These are phyloP conservation scores for Cutaneotrichosporon cavernicola DNA, from an alignment of 1,284 basidiomycete species.

Conservation along the genomic window DNA sequence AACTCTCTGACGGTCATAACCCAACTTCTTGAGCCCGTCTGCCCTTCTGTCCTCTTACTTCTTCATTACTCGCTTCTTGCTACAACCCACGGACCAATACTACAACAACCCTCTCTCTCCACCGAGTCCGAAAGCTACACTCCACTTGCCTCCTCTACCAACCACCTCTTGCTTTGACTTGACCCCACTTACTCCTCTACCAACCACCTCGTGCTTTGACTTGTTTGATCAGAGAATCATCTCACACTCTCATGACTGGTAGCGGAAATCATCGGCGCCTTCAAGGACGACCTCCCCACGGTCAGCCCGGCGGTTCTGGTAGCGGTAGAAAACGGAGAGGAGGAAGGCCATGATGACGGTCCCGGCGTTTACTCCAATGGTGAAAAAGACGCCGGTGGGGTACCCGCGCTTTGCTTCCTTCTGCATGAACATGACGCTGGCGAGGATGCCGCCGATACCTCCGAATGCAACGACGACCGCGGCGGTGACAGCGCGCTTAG, in stretches of 20 bases:
- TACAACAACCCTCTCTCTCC: no score
- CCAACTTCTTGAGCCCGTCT: no score
- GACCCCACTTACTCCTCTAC: background rate
- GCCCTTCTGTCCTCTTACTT: no score
- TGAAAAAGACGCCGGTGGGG: conserved; percentile 24
- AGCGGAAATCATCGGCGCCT: conserved; percentile 16
- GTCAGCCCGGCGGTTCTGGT: conserved; percentile 22
- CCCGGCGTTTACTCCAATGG: conserved; percentile 18
- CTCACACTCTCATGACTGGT: conserved; percentile 16
- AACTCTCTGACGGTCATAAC: no score
- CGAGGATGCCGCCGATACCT: conserved; percentile 28
- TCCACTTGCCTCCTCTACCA: background rate
- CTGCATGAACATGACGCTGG: conserved; percentile 22
- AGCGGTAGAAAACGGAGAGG: conserved; percentile 16
- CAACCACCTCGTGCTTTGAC: background rate
- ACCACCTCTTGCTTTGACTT: background rate
- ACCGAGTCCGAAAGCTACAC: background rate
- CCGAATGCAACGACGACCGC: conserved; percentile 24
- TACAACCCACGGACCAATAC: no score
- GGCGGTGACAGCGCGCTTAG: conserved; percentile 43
- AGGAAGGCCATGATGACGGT: conserved; percentile 5
- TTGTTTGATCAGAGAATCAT: background rate
- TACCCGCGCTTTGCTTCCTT: conserved; percentile 22
- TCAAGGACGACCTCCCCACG: conserved; percentile 16
- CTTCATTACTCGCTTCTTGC: no score